These are phyloP conservation scores for Mycena rosella DNA, from an alignment of 768 basidiomycete species.

Conservation along the genomic window DNA sequence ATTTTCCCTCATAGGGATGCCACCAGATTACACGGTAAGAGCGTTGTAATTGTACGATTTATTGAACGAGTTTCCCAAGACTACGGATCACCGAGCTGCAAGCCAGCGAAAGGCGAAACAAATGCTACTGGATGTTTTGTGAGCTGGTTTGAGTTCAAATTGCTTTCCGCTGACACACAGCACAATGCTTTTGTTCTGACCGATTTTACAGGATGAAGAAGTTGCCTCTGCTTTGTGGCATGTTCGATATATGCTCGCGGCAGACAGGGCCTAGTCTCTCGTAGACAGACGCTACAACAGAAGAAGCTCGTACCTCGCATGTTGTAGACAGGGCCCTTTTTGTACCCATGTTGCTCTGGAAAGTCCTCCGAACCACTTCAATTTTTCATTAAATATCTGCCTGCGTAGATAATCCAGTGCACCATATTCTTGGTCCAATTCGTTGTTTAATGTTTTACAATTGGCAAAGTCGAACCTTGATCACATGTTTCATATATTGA, in stretches of 20 bases:
- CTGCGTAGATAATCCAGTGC: too few relatives aligned
- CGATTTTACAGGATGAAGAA: slow-evolving; percentile 9
- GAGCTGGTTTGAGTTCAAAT: slow-evolving; percentile 15
- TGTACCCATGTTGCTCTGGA: slow-evolving; percentile 24
- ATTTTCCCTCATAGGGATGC: slow-evolving; percentile 8
- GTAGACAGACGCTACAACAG: too few relatives aligned
- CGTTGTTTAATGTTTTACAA: too few relatives aligned
- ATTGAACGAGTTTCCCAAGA: slow-evolving; percentile 11
- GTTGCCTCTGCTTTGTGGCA: slow-evolving; percentile 29
- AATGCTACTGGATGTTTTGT: not conserved
- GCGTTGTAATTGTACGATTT: not conserved
- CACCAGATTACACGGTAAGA: slow-evolving; percentile 32
- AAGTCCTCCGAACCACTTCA: slow-evolving; percentile 6
- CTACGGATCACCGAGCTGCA: slow-evolving; percentile 32
- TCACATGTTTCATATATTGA: too few relatives aligned
- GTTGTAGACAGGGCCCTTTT: slow-evolving; percentile 11
- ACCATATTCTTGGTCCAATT: too few relatives aligned
- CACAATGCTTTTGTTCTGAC: not conserved
- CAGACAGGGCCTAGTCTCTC: slow-evolving; percentile 1
- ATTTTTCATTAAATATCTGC: too few relatives aligned
- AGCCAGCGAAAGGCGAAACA: slow-evolving; percentile 30
- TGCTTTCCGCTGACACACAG: slow-evolving; percentile 11
- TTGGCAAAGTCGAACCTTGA: too few relatives aligned
- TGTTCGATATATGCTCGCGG: slow-evolving; percentile 25
- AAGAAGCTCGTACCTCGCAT: too few relatives aligned